Evolutionary conservation across 148 eudicot genomes (phyloP).

Genomic region (Rheum nobile): DNA sequence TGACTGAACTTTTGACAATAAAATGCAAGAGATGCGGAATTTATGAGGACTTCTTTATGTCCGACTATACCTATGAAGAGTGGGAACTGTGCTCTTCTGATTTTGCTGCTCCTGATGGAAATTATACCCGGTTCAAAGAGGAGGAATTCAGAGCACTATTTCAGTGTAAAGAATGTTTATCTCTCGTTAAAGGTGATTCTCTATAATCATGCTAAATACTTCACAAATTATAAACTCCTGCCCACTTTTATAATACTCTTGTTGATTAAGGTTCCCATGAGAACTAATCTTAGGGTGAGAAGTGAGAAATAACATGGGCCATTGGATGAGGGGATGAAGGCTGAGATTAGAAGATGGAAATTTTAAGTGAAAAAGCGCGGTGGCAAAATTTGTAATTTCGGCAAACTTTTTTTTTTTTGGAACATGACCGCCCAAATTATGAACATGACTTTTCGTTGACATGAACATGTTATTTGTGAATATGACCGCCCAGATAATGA

Average conservation of each 20-base stretch:
- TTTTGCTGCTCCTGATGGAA: conserved; percentile 42
- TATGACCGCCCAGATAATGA: too few species aligned
- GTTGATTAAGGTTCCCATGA: too few species aligned
- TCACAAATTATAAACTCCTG: neutral
- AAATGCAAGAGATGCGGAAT: conserved; percentile 96
- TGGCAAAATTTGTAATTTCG: too few species aligned
- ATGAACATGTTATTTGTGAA: too few species aligned
- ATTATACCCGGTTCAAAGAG: conserved; percentile 36
- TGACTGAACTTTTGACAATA: conserved; percentile 44
- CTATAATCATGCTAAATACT: neutral
- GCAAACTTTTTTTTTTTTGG: too few species aligned
- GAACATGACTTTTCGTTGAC: too few species aligned
- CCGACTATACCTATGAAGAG: conserved; percentile 63
- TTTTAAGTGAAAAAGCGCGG: too few species aligned
- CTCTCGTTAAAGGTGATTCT: conserved; percentile 30
- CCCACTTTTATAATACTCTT: neutral
- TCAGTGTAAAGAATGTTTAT: conserved; percentile 36
- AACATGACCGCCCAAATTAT: too few species aligned
- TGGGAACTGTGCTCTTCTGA: conserved; percentile 88
- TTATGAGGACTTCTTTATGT: conserved; percentile 37
- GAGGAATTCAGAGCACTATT: conserved; percentile 64
- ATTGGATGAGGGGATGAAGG: too few species aligned
- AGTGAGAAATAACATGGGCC: too few species aligned
- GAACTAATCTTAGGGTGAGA: too few species aligned
- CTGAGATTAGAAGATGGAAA: too few species aligned